Evolutionary conservation across 1,139 yeast genomes (phyloP), one percentile per base, ranked within the genome.

Genomic region (Pichia sp.): DNA sequence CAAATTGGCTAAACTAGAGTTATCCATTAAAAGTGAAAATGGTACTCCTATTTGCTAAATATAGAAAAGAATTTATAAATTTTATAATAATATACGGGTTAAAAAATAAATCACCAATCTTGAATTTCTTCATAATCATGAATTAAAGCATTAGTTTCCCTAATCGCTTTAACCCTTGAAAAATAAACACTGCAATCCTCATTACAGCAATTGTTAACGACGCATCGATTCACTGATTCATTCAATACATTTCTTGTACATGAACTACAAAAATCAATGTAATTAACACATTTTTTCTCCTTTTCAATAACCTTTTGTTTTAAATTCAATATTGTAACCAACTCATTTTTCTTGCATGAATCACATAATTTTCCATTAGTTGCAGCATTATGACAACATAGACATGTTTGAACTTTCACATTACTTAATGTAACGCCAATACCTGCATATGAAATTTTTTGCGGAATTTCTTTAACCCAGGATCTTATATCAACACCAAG

Each of bases 381-480:
- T 30, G 45, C 30, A 2, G 42, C 30, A 7, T 33, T 31, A 8
- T 42, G 37, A 22, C 48, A 44, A 6, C 30, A 27, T 16, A 44
- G 9, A 22, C 48, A 44, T n/a, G 28, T n/a, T 7, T 19, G 5
- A 8, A 44, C 37, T 18, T 25, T 35, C 2, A 44, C 39, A 27
- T 38, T 41, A 11, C 20, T 30, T 15, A 44, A 26, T 6, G 13
- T 39, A 2, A 19, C 18, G 9, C 44, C 38, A 13, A 43, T 38
- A 13, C 47, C 45, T 6, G 34, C 31, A 26, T 49, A 44, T 9
- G 45, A 41, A 27, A 60, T 30, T 19, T 50, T 50, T 43, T 69
- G 70, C 1, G 95, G 87, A 63, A 88, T 67, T 31, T 80, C 86
- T n/a, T 64, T 63, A 50, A 80, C 85, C 98, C 98, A 91, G 2